These are phyloP conservation scores for Phytophthora multivora DNA, from an alignment of 352 stramenopile genomes.

Conservation along the genomic window DNA sequence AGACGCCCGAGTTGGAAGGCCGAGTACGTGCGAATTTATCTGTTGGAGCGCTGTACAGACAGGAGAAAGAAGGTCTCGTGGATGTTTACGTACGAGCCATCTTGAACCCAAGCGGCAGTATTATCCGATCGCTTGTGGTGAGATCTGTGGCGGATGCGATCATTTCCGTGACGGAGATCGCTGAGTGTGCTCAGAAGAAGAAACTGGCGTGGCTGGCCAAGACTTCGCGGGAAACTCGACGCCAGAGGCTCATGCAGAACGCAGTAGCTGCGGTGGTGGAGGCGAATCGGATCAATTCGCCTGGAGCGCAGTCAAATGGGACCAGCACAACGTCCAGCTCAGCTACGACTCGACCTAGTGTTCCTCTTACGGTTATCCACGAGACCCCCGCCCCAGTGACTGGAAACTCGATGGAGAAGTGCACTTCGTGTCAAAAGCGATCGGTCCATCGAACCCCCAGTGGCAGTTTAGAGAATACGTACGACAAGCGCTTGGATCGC, in stretches of 20 bases:
- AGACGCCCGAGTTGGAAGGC: slow-evolving; percentile 34
- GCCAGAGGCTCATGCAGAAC: slow-evolving; percentile 14
- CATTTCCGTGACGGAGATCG: slow-evolving; percentile 29
- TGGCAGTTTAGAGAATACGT: slow-evolving; percentile 17
- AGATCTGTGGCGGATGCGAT: slow-evolving; percentile 29
- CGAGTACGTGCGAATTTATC: slow-evolving; percentile 40
- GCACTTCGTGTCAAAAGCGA: slow-evolving; percentile 36
- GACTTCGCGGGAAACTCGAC: slow-evolving; percentile 10
- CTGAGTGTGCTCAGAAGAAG: slow-evolving; percentile 40
- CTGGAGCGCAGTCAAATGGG: slow-evolving; percentile 18
- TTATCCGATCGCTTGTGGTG: slow-evolving; percentile 33
- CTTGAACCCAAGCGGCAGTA: slow-evolving; percentile 37
- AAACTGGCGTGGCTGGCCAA: slow-evolving; percentile 40
- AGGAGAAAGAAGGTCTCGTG: slow-evolving; percentile 36
- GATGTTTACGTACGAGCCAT: slow-evolving; percentile 44
- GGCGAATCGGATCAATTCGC: slow-evolving; percentile 18
- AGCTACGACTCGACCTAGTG: slow-evolving; percentile 26
- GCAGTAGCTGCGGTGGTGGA: slow-evolving; percentile 20
- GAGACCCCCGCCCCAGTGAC: background rate
- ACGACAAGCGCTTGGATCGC: slow-evolving; percentile 23
- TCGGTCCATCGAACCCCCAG: slow-evolving; percentile 10
- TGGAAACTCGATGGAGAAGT: slow-evolving; percentile 17
- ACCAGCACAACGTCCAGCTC: slow-evolving; percentile 31
- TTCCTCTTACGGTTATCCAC: background rate
- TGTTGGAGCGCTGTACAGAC: slow-evolving; percentile 44